Evolutionary conservation across 257 asterid genomes (phyloP).

Genomic region (Solanum corneliomulleri): DNA sequence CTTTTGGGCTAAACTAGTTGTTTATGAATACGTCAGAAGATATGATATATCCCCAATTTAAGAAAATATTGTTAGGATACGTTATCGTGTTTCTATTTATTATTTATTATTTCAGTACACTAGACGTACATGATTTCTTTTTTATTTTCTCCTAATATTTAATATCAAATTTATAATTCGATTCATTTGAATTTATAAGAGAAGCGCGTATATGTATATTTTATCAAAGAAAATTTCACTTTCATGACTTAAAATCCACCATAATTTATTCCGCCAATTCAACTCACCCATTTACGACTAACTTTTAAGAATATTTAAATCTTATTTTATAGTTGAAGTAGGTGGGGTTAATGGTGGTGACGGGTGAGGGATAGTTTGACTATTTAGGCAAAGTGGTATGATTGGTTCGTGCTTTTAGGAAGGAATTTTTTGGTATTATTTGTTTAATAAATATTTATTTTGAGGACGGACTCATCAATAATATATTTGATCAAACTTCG

Average conservation of each 20-base stretch:
- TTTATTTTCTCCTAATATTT: too few species aligned
- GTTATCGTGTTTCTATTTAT: background rate
- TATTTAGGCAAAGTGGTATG: background rate
- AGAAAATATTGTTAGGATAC: background rate
- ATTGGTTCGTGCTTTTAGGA: background rate
- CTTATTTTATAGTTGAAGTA: background rate
- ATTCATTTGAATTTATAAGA: too few species aligned
- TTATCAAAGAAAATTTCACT: too few species aligned
- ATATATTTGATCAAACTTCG: too few species aligned
- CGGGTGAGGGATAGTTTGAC: too few species aligned
- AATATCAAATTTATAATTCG: too few species aligned
- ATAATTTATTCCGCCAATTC: background rate
- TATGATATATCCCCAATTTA: background rate
- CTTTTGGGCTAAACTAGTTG: background rate
- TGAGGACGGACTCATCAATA: too few species aligned
- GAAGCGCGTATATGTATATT: fast-evolving
- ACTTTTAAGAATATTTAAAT: too few species aligned
- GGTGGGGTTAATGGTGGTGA: background rate
- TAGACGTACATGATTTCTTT: background rate
- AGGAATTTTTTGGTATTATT: too few species aligned
- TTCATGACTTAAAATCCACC: too few species aligned
- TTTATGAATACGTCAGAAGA: background rate
- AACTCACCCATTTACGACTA: too few species aligned
- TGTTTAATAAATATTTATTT: too few species aligned
- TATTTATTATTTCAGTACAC: background rate